These are phyloP conservation scores for Cylindrodendrum hubeiense DNA, from an alignment of 2,329 filamentous ascomycete species.

Conservation along the genomic window DNA sequence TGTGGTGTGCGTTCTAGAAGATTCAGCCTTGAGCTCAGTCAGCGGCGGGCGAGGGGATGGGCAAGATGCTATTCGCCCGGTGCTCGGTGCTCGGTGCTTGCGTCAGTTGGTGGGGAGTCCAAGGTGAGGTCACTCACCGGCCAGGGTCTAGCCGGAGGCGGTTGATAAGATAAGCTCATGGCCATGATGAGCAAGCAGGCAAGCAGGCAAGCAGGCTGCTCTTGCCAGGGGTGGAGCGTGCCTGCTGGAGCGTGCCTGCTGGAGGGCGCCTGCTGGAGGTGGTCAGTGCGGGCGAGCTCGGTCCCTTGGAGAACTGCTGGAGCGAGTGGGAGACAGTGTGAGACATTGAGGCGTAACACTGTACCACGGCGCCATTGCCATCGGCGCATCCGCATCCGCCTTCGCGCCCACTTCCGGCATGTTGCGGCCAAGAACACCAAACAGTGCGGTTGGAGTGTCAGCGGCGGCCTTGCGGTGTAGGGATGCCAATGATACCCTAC, in stretches of 20 bases:
- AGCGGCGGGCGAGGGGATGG: conserved; percentile 31
- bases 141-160: conserved; percentile 12
- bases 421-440: neutral
- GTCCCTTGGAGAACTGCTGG: conserved; percentile 5
- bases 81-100: conserved; percentile 23
- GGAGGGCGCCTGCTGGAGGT: too few relatives aligned
- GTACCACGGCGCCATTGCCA: conserved; percentile 14
- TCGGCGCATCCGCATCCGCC: conserved; percentile 12
- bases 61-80: conserved; percentile 35
- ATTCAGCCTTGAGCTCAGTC: conserved; percentile 43
- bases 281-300: conserved; percentile 17
- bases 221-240: too few relatives aligned
- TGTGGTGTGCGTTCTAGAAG: conserved; percentile 42
- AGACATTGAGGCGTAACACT: conserved; percentile 11
- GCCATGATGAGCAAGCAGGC: neutral
- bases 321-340: conserved; percentile 15
- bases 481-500: conserved; percentile 19
- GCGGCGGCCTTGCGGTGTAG: conserved; percentile 19
- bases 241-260: too few relatives aligned
- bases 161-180: conserved; percentile 26
- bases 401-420: neutral
- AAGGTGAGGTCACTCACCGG: conserved; percentile 33
- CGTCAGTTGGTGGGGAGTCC: conserved; percentile 42
- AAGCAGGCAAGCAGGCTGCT: neutral
- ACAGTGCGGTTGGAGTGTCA: neutral